phyloP scores from a whole-genome alignment of 1,284 basidiomycete genomes.

The Afroboletus lepidellus region DNA sequence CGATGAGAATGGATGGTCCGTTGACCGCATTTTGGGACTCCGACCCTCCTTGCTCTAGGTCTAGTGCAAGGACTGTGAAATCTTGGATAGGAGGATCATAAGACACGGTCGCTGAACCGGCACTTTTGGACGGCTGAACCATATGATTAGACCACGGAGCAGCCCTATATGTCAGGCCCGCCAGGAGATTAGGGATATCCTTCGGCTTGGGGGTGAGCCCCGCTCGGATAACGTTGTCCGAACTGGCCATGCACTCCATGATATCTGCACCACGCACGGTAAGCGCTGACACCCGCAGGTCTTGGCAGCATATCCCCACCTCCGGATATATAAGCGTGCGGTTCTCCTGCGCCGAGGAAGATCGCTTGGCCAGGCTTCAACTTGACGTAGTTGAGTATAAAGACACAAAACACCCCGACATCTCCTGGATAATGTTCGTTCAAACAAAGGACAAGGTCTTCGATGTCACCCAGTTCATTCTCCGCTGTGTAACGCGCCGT shows the following conservation, averaged over 20 bases:
- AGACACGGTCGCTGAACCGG: conserved; percentile 36
- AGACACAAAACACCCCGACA: conserved; percentile 93
- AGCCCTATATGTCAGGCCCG: conserved; percentile 85
- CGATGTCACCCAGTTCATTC: conserved; percentile 46
- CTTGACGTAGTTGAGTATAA: conserved; percentile 85
- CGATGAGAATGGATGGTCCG: conserved; percentile 85
- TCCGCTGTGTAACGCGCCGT: conserved; percentile 60
- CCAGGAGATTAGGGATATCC: conserved; percentile 88
- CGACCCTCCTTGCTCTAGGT: conserved; percentile 44
- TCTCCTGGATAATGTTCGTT: conserved; percentile 88
- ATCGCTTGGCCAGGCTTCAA: conserved; percentile 86
- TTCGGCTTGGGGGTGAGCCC: conserved; percentile 96
- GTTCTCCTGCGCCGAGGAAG: conserved; percentile 94
- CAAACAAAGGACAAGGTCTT: conserved; percentile 71
- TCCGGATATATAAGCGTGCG: conserved; percentile 94
- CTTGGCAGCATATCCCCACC: conserved; percentile 47
- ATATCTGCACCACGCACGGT: conserved; percentile 64
- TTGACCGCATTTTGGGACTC: conserved; percentile 63
- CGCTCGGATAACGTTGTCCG: conserved; percentile 98
- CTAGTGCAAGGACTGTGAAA: conserved; percentile 80
- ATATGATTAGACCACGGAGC: conserved; percentile 69
- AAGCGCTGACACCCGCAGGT: neutral
- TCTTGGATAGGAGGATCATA: conserved; percentile 96
- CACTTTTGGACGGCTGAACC: conserved; percentile 60
- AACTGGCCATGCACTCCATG: conserved; percentile 97